Evolutionary conservation across 768 basidiomycete genomes (phyloP).

Genomic region (Tulasnella sp.): DNA sequence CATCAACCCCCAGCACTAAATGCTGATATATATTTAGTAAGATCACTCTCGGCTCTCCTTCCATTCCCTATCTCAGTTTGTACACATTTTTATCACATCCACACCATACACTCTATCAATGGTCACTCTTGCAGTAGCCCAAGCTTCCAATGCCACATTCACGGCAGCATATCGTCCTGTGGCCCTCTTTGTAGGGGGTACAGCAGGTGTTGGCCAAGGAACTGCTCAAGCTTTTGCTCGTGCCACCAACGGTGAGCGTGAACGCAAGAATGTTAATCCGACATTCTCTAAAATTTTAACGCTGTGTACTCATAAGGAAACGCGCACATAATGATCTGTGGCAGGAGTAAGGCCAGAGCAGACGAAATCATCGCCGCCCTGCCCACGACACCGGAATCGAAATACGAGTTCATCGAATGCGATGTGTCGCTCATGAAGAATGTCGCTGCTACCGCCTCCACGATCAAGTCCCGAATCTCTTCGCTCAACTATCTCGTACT

Average conservation of each 20-base stretch:
- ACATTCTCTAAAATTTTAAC: not conserved
- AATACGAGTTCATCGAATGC: constrained; percentile 26
- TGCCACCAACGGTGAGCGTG: not conserved
- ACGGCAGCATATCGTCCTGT: constrained; percentile 12
- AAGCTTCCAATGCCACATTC: not conserved
- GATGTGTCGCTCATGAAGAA: constrained; percentile 21
- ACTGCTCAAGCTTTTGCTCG: constrained; percentile 9
- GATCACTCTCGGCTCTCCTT: too few species aligned
- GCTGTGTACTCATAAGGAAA: not conserved
- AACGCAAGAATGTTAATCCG: not conserved
- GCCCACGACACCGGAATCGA: constrained; percentile 11
- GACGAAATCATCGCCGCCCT: constrained; percentile 18
- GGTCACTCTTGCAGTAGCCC: not conserved
- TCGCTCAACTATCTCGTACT: constrained; percentile 17
- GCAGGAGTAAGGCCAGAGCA: constrained; percentile 19
- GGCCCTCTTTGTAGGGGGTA: constrained; percentile 17
- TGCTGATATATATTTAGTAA: too few species aligned
- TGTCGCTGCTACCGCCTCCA: constrained; percentile 6
- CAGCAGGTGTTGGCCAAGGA: constrained; percentile 14
- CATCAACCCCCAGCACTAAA: too few species aligned
- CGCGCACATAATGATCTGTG: constrained; percentile 20
- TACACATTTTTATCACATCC: too few species aligned
- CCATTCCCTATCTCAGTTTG: too few species aligned
- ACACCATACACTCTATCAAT: not conserved
- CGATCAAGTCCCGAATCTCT: not conserved